These are phyloP conservation scores for Colletotrichum sp. DNA, from an alignment of 2,329 filamentous ascomycete species.

Conservation along the genomic window DNA sequence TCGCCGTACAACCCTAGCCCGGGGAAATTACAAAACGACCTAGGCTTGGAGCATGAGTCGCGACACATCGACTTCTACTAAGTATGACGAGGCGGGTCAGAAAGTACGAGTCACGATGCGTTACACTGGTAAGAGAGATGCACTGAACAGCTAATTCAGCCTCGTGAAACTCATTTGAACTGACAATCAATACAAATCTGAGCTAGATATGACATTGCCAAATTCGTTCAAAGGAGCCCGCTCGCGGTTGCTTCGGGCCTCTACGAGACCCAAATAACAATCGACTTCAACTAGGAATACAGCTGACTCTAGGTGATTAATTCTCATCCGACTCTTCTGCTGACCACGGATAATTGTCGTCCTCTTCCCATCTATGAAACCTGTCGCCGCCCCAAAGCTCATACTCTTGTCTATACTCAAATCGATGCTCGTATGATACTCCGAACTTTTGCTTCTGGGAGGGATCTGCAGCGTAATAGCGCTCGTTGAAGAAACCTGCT, in stretches of 20 bases:
- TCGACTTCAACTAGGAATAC: too few relatives aligned
- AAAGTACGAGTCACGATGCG: neutral
- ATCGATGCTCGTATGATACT: neutral
- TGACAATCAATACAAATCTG: neutral
- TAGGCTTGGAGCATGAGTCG: neutral
- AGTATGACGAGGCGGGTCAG: neutral
- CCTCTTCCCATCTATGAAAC: neutral
- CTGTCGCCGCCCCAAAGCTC: rapidly evolving
- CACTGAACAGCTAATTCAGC: rapidly evolving
- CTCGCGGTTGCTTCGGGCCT: neutral
- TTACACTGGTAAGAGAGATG: neutral
- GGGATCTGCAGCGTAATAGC: neutral
- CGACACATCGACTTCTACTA: neutral
- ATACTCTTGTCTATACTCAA: neutral
- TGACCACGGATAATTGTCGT: neutral
- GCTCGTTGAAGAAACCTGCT: neutral
- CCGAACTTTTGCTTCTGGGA: neutral
- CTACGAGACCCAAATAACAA: too few relatives aligned
- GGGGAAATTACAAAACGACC: neutral
- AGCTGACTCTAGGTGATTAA: neutral
- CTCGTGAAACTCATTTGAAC: neutral
- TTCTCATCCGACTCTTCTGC: neutral
- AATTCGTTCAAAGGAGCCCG: neutral
- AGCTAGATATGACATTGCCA: neutral
- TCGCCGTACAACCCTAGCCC: neutral